Conservation (phyloP, 1,284 basidiomycete genomes). For the Baeospora myosura region DNA sequence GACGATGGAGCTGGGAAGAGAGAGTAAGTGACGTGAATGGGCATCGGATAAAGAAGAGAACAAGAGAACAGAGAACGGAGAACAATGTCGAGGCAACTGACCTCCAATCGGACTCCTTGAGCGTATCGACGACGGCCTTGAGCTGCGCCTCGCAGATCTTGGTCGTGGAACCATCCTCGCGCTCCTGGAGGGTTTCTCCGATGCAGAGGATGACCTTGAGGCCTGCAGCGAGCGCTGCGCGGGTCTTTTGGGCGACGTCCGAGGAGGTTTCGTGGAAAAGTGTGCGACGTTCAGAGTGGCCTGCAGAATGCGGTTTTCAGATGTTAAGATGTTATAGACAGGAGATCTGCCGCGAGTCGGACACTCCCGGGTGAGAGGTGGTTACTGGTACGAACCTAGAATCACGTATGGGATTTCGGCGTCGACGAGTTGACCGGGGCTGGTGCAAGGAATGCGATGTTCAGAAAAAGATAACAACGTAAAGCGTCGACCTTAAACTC, state of each 20-base stretch:
- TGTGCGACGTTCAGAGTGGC: slow-evolving; percentile 93
- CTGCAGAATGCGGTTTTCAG: slow-evolving; percentile 24
- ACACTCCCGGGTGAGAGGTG: no score
- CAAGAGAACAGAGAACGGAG: no score
- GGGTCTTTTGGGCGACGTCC: slow-evolving; percentile 82
- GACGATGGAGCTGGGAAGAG: slow-evolving; percentile 72
- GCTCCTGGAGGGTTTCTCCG: slow-evolving; percentile 88
- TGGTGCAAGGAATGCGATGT: slow-evolving; percentile 19
- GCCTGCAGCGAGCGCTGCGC: slow-evolving; percentile 66
- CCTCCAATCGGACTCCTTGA: slow-evolving; percentile 76
- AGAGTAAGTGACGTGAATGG: neutral
- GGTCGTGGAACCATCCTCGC: slow-evolving; percentile 76
- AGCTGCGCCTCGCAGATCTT: slow-evolving; percentile 82
- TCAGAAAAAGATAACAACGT: slow-evolving; percentile 2
- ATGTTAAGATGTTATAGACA: neutral
- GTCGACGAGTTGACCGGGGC: slow-evolving; percentile 79
- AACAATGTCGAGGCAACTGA: slow-evolving; percentile 26
- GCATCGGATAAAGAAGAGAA: no score
- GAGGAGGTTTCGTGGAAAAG: slow-evolving; percentile 87
- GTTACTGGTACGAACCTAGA: slow-evolving; percentile 70
- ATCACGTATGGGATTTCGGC: slow-evolving; percentile 88
- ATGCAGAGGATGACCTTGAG: slow-evolving; percentile 93
- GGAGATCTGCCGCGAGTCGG: no score
- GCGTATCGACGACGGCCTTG: slow-evolving; percentile 63
- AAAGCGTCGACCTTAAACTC: slow-evolving; percentile 13